Base-by-base conservation (phyloP, 495 filamentous ascomycete genomes). In the Hypoxylon trugodes region DNA sequence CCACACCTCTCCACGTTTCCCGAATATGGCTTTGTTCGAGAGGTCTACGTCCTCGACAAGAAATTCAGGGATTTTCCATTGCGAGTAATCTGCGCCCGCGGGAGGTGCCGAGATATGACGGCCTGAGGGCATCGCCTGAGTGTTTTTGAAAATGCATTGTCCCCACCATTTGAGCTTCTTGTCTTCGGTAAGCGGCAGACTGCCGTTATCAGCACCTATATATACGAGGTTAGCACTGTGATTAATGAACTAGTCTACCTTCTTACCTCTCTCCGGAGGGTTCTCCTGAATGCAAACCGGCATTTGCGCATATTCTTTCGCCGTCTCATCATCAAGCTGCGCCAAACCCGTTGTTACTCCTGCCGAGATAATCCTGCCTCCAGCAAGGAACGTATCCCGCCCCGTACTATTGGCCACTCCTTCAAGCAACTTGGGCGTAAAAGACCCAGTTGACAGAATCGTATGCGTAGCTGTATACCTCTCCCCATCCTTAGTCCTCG, bases 341-440 rank as follows among this genome's bases (percentile, higher is more conserved):
- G 66, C 73, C 57, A 81, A 77, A 16, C 77, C 78, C n/a, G 78
- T 81, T 18, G 79, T 79, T n/a, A 85, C 82, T 0, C 79, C 86
- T 12, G 79, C 81, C 18, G 86, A 84, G 7, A 82, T 49, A 33
- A 88, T 84, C 22, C 86, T 73, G 18, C 74, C 74, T 24, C 76
- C 82, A 22, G 79, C 78, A 10, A 80, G 79, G 4, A 88, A 73
- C 7, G 73, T 77, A 8, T 71, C 42, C 41, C 76, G 73, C 5
- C 73, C 71, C 12, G 78, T 77, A n/a, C 45, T 62, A 15, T 62
- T 56, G 12, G 83, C 81, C 49, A 79, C 79, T 45, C 77, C 73
- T 18, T 82, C 84, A n/a, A 89, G 68, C 25, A 89, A 69, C 40
- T 82, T 84, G 7, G 85, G 75, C 1, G 87, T 89, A 59, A 77